Conservation (phyloP, 2,329 filamentous ascomycete genomes). For the Tympanopsis confertula region DNA sequence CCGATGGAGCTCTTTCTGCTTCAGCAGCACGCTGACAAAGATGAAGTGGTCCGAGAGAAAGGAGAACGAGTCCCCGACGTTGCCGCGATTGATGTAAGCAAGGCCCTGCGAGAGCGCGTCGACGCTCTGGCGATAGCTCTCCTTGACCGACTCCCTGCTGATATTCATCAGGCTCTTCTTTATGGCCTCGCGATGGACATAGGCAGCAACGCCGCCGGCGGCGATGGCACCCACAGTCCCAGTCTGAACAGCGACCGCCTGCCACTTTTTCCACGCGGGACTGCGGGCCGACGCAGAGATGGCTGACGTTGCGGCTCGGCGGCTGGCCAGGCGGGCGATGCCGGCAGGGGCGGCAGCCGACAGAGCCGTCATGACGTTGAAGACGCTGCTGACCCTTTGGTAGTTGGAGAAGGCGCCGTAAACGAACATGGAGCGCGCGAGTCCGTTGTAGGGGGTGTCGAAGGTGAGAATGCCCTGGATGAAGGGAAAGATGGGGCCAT, state of each 20-base stretch:
- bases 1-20: constrained; percentile 58
- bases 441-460: constrained; percentile 72
- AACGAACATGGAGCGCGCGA: constrained; percentile 46
- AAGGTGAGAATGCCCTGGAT: constrained; percentile 73
- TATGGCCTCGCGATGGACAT: constrained; percentile 65
- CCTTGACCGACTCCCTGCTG: constrained; percentile 32
- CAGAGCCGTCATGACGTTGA: constrained; percentile 43
- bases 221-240: constrained; percentile 73
- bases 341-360: constrained; percentile 33
- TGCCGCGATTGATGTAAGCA: constrained; percentile 44
- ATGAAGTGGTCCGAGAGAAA: constrained; percentile 77
- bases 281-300: constrained; percentile 10
- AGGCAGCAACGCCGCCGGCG: constrained; percentile 71
- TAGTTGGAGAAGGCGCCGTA: constrained; percentile 50
- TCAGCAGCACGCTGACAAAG: constrained; percentile 71
- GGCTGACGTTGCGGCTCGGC: constrained; percentile 12
- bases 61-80: constrained; percentile 55
- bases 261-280: constrained; percentile 40
- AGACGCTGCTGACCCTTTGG: constrained; percentile 41
- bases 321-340: constrained; percentile 24
- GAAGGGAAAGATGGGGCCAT: constrained; percentile 58
- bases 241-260: constrained; percentile 63
- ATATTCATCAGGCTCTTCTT: constrained; percentile 31
- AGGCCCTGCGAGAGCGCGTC: constrained; percentile 38
- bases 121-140: constrained; percentile 34